Conservation (phyloP, 2,329 filamentous ascomycete species). For the Diaporthe ilicicola region DNA sequence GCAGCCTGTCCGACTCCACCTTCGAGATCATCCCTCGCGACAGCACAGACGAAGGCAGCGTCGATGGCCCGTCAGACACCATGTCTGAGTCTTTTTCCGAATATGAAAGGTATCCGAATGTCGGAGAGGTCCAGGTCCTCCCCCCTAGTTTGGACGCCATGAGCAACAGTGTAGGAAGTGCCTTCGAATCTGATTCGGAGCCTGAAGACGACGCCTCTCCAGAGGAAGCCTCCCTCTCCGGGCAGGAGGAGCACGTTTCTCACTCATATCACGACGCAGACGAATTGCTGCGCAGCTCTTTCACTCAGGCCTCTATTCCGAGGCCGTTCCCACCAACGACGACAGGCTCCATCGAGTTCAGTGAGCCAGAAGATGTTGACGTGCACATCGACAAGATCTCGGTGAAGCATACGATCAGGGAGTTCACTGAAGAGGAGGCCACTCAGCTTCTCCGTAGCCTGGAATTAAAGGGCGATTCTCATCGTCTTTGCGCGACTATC, state of each 20-base stretch:
- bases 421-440: constrained; percentile 52
- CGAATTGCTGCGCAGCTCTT: constrained; percentile 55
- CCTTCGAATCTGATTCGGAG: constrained; percentile 40
- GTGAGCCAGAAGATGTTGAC: constrained; percentile 47
- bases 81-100: constrained; percentile 32
- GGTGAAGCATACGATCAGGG: constrained; percentile 56
- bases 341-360: constrained; percentile 53
- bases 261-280: constrained; percentile 48
- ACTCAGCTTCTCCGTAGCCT: constrained; percentile 44
- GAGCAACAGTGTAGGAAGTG: constrained; percentile 38
- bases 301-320: constrained; percentile 40
- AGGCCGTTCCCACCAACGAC: constrained; percentile 32
- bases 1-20: constrained; percentile 63
- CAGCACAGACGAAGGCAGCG: constrained; percentile 61
- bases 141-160: constrained; percentile 54
- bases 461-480: constrained; percentile 44
- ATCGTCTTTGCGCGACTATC: constrained; percentile 51
- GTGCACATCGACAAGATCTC: constrained; percentile 49
- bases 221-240: not conserved
- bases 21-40: constrained; percentile 61
- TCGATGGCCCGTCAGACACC: constrained; percentile 50
- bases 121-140: constrained; percentile 62
- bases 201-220: constrained; percentile 36
- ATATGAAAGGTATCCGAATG: constrained; percentile 43
- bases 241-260: not conserved